A percentile compares a stretch with the other conserved stretches of the same genome.
phyloP scores from a whole-genome alignment of 2,329 filamentous ascomycete species.

The Fusarium miscanthi region DNA sequence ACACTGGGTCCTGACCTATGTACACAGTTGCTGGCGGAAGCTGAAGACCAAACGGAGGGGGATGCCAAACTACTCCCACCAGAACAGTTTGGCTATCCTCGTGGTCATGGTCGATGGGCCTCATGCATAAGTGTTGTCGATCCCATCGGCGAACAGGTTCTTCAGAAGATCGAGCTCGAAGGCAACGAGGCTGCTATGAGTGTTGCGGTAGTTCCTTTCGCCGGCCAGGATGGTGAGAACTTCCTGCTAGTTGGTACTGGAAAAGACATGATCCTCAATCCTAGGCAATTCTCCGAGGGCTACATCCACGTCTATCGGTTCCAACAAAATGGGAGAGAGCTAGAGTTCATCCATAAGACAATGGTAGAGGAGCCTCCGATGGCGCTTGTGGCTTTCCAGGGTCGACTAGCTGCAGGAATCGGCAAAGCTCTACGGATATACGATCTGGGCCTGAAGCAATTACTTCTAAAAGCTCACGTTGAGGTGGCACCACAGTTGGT shows the following conservation, averaged over 20 bases:
- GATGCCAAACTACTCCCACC: conserved; percentile 76
- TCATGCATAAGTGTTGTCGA: conserved; percentile 98
- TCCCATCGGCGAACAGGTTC: conserved; percentile 75
- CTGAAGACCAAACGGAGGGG: conserved; percentile 76
- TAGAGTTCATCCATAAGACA: conserved; percentile 97
- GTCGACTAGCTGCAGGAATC: conserved; percentile 83
- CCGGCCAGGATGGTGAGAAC: conserved; percentile 87
- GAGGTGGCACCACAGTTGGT: conserved; percentile 83
- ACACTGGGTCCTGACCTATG: conserved; percentile 82
- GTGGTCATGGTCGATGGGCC: conserved; percentile 89
- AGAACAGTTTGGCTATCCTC: conserved; percentile 88
- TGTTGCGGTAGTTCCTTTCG: conserved; percentile 83
- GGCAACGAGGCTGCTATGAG: conserved; percentile 94
- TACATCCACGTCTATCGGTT: conserved; percentile 95
- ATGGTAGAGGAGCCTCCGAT: conserved; percentile 89
- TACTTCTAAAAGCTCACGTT: conserved; percentile 90
- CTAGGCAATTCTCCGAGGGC: conserved; percentile 79
- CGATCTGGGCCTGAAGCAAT: conserved; percentile 90
- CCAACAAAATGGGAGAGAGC: conserved; percentile 80
- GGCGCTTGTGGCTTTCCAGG: conserved; percentile 89
- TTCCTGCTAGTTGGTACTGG: conserved; percentile 96
- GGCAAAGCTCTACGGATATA: conserved; percentile 86
- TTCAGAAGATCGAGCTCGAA: conserved; percentile 83
- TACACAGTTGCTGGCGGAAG: conserved; percentile 72
- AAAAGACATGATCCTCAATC: conserved; percentile 85